phyloP scores from a whole-genome alignment of 2,329 filamentous ascomycete genomes.

The Penicillium sp. region DNA sequence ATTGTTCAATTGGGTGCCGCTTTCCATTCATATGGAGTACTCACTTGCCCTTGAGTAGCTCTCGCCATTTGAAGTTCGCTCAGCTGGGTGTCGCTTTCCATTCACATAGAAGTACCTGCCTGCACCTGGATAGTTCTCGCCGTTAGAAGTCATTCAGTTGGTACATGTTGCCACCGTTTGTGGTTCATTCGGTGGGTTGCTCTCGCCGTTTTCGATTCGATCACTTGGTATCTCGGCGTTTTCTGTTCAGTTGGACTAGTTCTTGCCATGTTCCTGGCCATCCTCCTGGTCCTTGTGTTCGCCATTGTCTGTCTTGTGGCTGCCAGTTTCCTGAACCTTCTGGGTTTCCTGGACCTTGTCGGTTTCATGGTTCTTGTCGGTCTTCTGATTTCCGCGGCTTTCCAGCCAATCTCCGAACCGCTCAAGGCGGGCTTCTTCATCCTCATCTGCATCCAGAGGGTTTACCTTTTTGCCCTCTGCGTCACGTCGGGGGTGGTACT shows the following conservation, averaged over 20 bases:
- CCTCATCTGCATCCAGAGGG: conserved; percentile 40
- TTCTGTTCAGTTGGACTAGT: background rate
- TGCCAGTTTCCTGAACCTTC: background rate
- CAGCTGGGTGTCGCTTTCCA: background rate
- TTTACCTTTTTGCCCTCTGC: conserved; percentile 9
- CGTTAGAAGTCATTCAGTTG: background rate
- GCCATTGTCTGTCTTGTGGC: background rate
- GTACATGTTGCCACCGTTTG: background rate
- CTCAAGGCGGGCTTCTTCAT: conserved; percentile 41
- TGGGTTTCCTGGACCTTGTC: background rate
- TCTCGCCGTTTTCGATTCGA: background rate
- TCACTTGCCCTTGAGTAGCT: background rate
- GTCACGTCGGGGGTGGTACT: conserved; percentile 46
- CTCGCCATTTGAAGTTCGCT: background rate
- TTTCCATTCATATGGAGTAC: background rate
- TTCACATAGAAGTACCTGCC: background rate
- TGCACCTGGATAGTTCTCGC: background rate
- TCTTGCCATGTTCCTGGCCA: background rate
- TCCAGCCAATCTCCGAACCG: conserved; percentile 44
- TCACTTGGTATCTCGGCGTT: background rate
- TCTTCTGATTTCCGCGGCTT: conserved; percentile 16
- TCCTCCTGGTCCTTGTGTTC: background rate
- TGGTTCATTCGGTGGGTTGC: background rate
- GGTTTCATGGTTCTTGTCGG: background rate
- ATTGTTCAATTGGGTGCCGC: background rate